phyloP scores from a whole-genome alignment of 495 filamentous ascomycete genomes.

The Thozetella sp. region DNA sequence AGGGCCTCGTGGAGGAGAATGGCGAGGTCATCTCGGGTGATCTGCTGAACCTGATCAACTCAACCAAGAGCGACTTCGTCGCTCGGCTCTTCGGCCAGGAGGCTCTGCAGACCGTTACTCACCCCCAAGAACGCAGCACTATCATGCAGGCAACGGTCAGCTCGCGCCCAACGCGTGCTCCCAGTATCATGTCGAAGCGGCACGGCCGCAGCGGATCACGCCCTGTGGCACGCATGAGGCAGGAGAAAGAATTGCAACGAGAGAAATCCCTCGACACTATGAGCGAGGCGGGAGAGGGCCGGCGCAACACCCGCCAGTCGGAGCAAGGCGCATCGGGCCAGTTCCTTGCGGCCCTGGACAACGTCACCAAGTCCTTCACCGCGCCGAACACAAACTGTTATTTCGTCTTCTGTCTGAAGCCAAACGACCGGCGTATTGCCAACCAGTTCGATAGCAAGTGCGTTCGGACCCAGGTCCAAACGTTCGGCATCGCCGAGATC shows the following conservation, averaged over 20 bases:
- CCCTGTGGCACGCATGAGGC: constrained; percentile 41
- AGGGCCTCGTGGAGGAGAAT: constrained; percentile 88
- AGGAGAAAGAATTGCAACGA: constrained; percentile 24
- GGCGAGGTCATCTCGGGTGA: constrained; percentile 95
- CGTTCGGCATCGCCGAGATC: constrained; percentile 95
- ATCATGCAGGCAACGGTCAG: constrained; percentile 97
- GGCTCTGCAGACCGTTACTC: constrained; percentile 83
- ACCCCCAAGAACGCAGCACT: constrained; percentile 85
- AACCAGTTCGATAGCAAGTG: constrained; percentile 99
- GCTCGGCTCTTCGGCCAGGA: constrained; percentile 91
- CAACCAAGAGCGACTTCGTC: constrained; percentile 85
- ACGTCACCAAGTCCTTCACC: constrained; percentile 81
- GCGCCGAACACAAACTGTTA: constrained; percentile 86
- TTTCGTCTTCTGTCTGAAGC: constrained; percentile 96
- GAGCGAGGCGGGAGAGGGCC: constrained; percentile 32
- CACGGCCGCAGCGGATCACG: constrained; percentile 6
- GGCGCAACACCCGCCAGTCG: constrained; percentile 33
- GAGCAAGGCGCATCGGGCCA: constrained; percentile 90
- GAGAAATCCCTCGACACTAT: constrained; percentile 15
- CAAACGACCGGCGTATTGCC: constrained; percentile 94
- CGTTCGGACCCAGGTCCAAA: constrained; percentile 91
- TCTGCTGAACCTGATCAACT: constrained; percentile 90
- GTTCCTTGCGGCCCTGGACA: constrained; percentile 86
- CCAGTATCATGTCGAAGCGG: constrained; percentile 80
- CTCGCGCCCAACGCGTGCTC: constrained; percentile 88